Evolutionary conservation across 2,329 filamentous ascomycete species (phyloP), one percentile per base, ranked within the genome.

Genomic region (Epicoccum sorghinum): DNA sequence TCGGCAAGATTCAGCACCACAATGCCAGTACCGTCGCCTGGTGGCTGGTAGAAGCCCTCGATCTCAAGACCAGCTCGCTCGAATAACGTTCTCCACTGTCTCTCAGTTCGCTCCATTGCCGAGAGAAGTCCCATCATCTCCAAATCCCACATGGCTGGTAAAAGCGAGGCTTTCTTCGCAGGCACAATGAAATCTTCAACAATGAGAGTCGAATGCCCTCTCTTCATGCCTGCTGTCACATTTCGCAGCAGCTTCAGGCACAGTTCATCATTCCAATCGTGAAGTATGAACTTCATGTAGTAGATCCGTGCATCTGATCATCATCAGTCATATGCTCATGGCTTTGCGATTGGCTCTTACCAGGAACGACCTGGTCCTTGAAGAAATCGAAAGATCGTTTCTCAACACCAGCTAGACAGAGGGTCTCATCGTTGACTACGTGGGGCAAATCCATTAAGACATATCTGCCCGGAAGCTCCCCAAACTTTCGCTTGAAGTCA

Each of bases 351-450:
- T 27, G n/a, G 7, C n/a, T 9, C 49, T 47, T 32, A 52, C 43
- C 8, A 4, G 38, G 50, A 3, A 47, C 33, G 2, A 53, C 54
- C 6, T 46, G 38, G 60, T 35, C 57, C 38, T 36, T 49, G 58
- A 71, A 70, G 56, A 73, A 71, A 25, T 71, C 55, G 14, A 51
- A 59, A 4, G 43, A 4, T 14, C 9, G 7, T 25, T 50, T 50
- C 6, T 53, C 44, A 1, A 50, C 49, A 0, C 44, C 44, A n/a
- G 14, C 45, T 6, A 57, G 30, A 12, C 30, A 4, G 6, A 57
- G 30, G 22, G 54, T 53, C 13, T 42, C 10, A 13, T 47, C 50
- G 3, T 43, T 18, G 4, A 47, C 25, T 1, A 53, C 44, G 13
- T 42, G 44, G 4, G 43, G 50, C 14, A 47, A 13, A 24, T 53